A percentile compares a stretch with the other conserved stretches of the same genome.
These are phyloP conservation scores for Beauveria caledonica DNA, from an alignment of 2,329 filamentous ascomycete genomes.

Conservation along the genomic window DNA sequence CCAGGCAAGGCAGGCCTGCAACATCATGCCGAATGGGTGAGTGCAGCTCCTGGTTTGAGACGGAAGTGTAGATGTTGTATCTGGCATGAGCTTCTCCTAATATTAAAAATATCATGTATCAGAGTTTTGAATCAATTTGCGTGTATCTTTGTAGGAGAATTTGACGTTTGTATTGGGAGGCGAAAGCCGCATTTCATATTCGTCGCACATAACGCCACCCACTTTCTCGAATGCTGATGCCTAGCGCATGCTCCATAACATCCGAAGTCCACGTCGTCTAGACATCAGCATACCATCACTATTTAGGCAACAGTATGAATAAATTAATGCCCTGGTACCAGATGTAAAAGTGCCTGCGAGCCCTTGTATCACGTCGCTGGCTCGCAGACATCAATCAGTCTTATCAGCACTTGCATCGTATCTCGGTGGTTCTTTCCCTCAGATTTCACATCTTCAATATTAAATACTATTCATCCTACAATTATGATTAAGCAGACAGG, in stretches of 20 bases:
- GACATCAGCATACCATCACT: background rate
- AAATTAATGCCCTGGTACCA: background rate
- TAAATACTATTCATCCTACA: background rate
- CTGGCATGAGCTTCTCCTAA: background rate
- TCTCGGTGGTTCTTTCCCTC: too few species aligned
- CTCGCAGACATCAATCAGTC: background rate
- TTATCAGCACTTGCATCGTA: background rate
- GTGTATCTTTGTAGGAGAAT: background rate
- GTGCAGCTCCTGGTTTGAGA: background rate
- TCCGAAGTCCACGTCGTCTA: background rate
- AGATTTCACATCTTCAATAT: too few species aligned
- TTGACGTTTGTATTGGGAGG: background rate
- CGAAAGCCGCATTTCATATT: conserved; percentile 4
- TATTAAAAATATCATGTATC: background rate
- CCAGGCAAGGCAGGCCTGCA: conserved; percentile 6
- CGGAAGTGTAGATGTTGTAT: background rate
- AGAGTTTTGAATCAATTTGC: too few species aligned
- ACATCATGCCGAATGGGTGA: background rate
- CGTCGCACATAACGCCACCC: background rate
- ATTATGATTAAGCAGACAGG: background rate
- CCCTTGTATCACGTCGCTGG: background rate
- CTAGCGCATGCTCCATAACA: conserved; percentile 5
- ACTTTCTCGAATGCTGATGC: background rate
- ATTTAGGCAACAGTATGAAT: conserved; percentile 1
- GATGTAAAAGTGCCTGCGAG: background rate